Evolutionary conservation across 2,329 filamentous ascomycete species (phyloP), one percentile per base, ranked within the genome.

Genomic region (Boeremia exigua): DNA sequence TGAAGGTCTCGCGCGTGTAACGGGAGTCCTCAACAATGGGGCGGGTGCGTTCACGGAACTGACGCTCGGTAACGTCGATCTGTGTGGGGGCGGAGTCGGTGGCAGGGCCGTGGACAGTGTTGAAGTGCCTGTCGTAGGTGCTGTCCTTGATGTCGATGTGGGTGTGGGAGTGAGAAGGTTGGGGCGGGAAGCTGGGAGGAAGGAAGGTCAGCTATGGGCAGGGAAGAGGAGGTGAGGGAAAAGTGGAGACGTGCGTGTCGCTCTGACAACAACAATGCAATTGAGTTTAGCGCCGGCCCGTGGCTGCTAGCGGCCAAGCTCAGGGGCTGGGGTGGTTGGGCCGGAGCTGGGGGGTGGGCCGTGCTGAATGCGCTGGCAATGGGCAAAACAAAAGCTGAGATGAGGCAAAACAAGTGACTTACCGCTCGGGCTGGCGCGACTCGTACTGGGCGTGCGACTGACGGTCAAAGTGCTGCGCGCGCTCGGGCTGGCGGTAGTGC

Each of bases 71-170:
- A 59, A 77, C 69, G 79, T 82, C 80, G 73, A 89, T 77, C 73
- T 84, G 84, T 62, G 82, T 77, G 71, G 86, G 81, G 72, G 84
- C 79, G 75, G 82, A 79, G 75, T 80, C 80, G 63, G 80, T 77
- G 68, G 83, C 77, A 69, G 77, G 74, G 61, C 77, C 76, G 72
- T 79, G 75, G 70, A 78, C 77, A 63, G 76, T 76, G 57, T 77
- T 74, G 73, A 78, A 79, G 62, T 80, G 76, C 62, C 75, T 76
- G 66, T 81, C 79, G 74, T 74, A 78, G 67, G 71, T 65, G 55
- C 69, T 74, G 70, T 81, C 81, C 76, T 90, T 82, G 73, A 87
- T 80, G 78, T 91, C 85, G 77, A 90, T 79, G 75, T 86, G 85
- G 53, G 53, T 50, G 53, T 55, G 53, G 53, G 46, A 46, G 71